Percentiles rank a stretch among this genome's conserved stretches.
phyloP scores from a whole-genome alignment of 2,329 filamentous ascomycete genomes.

The Lecanicillium sp. region DNA sequence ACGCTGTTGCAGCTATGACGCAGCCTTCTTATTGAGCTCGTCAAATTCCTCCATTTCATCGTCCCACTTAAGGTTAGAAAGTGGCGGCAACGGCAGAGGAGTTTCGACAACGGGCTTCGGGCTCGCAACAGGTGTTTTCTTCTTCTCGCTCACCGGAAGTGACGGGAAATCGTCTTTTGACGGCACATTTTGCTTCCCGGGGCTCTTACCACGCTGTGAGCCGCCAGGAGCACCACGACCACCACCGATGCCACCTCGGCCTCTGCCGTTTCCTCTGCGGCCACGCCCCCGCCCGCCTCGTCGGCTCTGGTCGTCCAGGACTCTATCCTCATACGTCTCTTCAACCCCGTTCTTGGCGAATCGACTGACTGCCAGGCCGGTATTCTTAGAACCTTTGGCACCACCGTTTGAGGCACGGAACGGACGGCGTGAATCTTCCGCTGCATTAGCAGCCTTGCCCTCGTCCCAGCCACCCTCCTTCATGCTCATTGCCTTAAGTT shows the following conservation, averaged over 20 bases:
- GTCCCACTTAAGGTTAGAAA: constrained; percentile 42
- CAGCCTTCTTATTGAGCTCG: constrained; percentile 18
- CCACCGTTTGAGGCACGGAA: constrained; percentile 36
- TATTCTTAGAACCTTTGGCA: constrained; percentile 25
- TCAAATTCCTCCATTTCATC: constrained; percentile 50
- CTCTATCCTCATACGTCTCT: constrained; percentile 16
- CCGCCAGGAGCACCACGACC: constrained; percentile 25
- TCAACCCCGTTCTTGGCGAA: constrained; percentile 29
- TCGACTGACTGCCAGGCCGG: constrained; percentile 32
- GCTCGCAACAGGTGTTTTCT: constrained; percentile 12
- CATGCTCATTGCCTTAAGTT: constrained; percentile 48
- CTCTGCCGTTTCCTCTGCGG: constrained; percentile 23
- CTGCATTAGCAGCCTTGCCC: constrained; percentile 39
- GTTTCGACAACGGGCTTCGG: constrained; percentile 22
- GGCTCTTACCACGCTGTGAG: constrained; percentile 13
- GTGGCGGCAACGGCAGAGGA: constrained; percentile 23
- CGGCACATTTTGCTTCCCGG: constrained; percentile 10
- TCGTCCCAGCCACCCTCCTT: constrained; percentile 52
- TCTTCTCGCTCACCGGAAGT: constrained; percentile 20
- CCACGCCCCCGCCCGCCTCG: constrained; percentile 23
- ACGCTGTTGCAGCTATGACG: constrained; percentile 12
- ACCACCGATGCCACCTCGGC: constrained; percentile 20
- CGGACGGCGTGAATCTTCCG: constrained; percentile 29
- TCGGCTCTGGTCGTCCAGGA: constrained; percentile 26
- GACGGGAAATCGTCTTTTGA: constrained; percentile 27